Base-by-base conservation (phyloP, 179 eudicot species). In the Silene noctiflora region DNA sequence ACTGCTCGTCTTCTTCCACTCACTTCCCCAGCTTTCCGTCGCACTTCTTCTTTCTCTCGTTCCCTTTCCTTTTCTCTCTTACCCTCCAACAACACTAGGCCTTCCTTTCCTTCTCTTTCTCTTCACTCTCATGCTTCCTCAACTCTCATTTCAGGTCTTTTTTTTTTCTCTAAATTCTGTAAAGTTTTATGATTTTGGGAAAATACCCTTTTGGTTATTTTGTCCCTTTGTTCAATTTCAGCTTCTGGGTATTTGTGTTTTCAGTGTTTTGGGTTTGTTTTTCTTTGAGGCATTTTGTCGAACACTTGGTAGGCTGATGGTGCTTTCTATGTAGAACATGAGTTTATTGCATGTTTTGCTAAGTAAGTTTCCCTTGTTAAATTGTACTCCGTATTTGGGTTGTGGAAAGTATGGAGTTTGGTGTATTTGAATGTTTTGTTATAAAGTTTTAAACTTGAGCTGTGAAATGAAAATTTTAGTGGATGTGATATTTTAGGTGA, bases 1-100 rank as follows among this genome's bases (percentile, higher is more conserved):
- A 73, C 89, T 35, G 82, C 84, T 69, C 88, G 87, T 8, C 79
- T 89, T 44, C 78, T 83, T 29, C 84, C 87, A 0, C 66, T 83
- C 4, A 56, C 48, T 59, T 69, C 69, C 67, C 83, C 46, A 21
- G 80, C 74, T 48, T 19, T 80, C 69, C 74, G 76, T 51, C 81
- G 33, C 13, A n/a, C 51, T 12, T 67, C 78, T 80, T 74, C 82
- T 24, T 81, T 78, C 61, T 73, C 65, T 66, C 85, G 64, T 51
- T 44, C 73, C 13, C 25, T 77, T 33, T 33, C 81, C 42, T 76
- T 82, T 27, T 75, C 79, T 0, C 35, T 78, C 46, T 24, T 20
- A 1, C 51, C 72, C 21, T 6, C 65, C n/a, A 84, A 42, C 8
- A 84, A 33, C 6, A 6, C 48, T 6, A 55, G 9, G 6, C 56